phyloP scores from a whole-genome alignment of 2,329 filamentous ascomycete species.

The Fusarium verrucosum region DNA sequence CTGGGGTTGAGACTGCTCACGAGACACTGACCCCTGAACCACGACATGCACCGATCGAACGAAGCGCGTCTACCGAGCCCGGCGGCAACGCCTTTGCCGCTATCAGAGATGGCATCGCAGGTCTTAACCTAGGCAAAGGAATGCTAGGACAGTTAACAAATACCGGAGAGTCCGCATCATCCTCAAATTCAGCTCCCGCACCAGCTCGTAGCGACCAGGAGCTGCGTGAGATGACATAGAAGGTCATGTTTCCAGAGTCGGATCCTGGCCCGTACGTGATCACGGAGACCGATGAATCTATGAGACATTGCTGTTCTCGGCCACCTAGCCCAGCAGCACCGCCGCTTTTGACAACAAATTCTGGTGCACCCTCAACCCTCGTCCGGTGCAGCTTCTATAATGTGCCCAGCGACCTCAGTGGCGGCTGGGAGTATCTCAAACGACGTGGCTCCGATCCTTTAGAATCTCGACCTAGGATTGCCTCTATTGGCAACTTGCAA shows the following conservation, averaged over 20 bases:
- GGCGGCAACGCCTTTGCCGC: slow-evolving; percentile 55
- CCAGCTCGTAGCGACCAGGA: slow-evolving; percentile 52
- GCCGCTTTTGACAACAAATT: slow-evolving; percentile 12
- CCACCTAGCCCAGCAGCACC: background rate
- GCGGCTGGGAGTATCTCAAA: slow-evolving; percentile 34
- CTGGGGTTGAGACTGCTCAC: slow-evolving; percentile 67
- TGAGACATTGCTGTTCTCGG: slow-evolving; percentile 19
- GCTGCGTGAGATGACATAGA: slow-evolving; percentile 59
- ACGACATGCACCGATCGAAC: slow-evolving; percentile 51
- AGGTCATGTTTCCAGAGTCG: slow-evolving; percentile 51
- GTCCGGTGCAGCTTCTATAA: slow-evolving; percentile 13
- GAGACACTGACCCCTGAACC: slow-evolving; percentile 57
- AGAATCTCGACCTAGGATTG: background rate
- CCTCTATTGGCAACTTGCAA: background rate
- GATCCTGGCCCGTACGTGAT: slow-evolving; percentile 48
- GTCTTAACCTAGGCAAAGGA: slow-evolving; percentile 59
- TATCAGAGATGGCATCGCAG: slow-evolving; percentile 59
- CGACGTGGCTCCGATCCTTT: slow-evolving; percentile 2
- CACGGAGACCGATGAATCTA: slow-evolving; percentile 45
- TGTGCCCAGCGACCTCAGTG: slow-evolving; percentile 21
- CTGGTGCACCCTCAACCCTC: background rate
- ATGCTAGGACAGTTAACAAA: slow-evolving; percentile 51
- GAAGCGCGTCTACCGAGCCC: slow-evolving; percentile 57
- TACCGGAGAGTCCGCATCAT: slow-evolving; percentile 36
- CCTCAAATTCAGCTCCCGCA: slow-evolving; percentile 26